Conservation (phyloP, 257 asterid species). For the Lycium ferocissimum region DNA sequence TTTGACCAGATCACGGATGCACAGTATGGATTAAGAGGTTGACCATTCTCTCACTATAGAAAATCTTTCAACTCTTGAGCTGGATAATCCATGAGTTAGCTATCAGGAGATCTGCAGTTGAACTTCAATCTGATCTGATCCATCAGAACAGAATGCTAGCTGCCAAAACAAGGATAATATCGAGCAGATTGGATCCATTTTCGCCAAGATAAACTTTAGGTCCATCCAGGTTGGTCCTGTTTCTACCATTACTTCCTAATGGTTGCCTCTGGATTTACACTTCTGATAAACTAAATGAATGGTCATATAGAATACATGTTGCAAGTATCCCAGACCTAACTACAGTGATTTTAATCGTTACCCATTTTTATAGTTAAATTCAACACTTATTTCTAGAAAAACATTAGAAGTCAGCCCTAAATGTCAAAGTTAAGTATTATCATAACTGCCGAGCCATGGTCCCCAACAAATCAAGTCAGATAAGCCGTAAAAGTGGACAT, state of each 20-base stretch:
- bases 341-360: background rate
- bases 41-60: background rate
- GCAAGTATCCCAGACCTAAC: conserved; percentile 5
- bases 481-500: conserved; percentile 1
- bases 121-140: background rate
- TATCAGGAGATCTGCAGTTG: background rate
- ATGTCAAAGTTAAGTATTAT: background rate
- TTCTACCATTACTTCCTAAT: background rate
- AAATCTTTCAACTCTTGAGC: background rate
- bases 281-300: background rate
- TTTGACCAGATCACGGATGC: background rate
- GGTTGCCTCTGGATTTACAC: conserved; percentile 23
- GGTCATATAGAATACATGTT: conserved; percentile 18
- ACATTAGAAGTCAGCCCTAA: background rate
- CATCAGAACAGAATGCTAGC: background rate
- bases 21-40: background rate
- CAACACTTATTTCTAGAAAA: conserved; percentile 3
- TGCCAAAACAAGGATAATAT: background rate
- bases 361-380: background rate
- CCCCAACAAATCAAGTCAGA: conserved; percentile 14
- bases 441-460: conserved; percentile 10
- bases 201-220: background rate
- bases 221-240: background rate
- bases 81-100: background rate
- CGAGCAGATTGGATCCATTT: conserved; percentile 24